Conservation (phyloP, 2,329 filamentous ascomycete species). For the Nannizziopsis arthrosporioides region DNA sequence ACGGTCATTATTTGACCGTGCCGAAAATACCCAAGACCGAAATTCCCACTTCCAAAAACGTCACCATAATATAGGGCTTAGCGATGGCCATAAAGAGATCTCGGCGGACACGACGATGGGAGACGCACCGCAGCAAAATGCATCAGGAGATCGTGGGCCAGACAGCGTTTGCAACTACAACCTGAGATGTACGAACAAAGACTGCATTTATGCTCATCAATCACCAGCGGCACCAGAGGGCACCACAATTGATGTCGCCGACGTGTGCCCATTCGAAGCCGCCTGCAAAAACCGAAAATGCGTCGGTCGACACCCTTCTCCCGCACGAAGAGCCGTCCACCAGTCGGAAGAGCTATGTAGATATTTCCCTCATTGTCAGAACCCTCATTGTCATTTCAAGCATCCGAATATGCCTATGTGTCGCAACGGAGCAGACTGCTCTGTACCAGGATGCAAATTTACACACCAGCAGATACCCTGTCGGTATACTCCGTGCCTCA, state of each 20-base stretch:
- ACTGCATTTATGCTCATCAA: conserved; percentile 89
- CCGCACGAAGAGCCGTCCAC: conserved; percentile 64
- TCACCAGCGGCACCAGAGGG: conserved; percentile 77
- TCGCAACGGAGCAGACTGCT: conserved; percentile 83
- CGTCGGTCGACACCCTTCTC: conserved; percentile 80
- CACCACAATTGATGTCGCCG: conserved; percentile 62
- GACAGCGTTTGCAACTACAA: conserved; percentile 81
- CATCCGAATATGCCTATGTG: conserved; percentile 80
- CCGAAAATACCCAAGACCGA: conserved; percentile 37
- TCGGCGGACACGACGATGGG: conserved; percentile 26
- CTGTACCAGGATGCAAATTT: conserved; percentile 71
- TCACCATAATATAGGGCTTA: conserved; percentile 16
- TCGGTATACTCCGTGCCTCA: conserved; percentile 84
- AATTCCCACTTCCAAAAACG: conserved; percentile 11
- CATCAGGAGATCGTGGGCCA: conserved; percentile 44
- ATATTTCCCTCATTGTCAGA: conserved; percentile 85
- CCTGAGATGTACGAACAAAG: conserved; percentile 70
- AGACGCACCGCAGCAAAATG: conserved; percentile 20
- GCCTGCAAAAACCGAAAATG: conserved; percentile 97
- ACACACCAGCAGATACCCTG: conserved; percentile 76
- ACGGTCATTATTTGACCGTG: conserved; percentile 63
- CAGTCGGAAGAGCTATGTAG: conserved; percentile 79
- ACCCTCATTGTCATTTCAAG: conserved; percentile 74
- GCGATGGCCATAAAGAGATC: conserved; percentile 29
- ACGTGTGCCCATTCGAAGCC: conserved; percentile 71